Conservation (phyloP, 179 eudicot genomes). For the Beta lomatogona region DNA sequence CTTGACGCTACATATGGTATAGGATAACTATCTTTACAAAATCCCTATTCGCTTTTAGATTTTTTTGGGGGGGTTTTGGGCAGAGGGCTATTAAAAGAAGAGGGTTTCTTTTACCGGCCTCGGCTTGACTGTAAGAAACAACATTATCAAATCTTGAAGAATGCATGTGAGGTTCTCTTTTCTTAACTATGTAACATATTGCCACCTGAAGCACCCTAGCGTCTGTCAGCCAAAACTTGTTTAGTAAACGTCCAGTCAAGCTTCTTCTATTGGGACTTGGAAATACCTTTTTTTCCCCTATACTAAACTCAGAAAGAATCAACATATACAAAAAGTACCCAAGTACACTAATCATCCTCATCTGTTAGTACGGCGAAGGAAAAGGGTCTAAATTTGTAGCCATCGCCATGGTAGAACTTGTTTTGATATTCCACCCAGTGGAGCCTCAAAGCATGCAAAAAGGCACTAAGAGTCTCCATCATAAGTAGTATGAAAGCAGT, state of each 20-base stretch:
- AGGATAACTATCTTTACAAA: conserved; percentile 22
- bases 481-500: conserved; percentile 86
- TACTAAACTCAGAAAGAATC: conserved; percentile 31
- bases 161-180: conserved; percentile 21
- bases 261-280: conserved; percentile 17
- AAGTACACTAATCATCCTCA: conserved; percentile 60
- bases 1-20: conserved; percentile 18
- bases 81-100: neutral
- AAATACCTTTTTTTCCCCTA: conserved; percentile 17
- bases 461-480: conserved; percentile 97
- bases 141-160: conserved; percentile 27
- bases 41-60: conserved; percentile 20
- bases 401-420: conserved; percentile 90
- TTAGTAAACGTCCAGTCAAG: conserved; percentile 10
- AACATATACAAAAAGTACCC: conserved; percentile 22
- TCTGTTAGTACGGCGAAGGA: conserved; percentile 73
- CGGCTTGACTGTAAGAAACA: conserved; percentile 8
- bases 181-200: conserved; percentile 23
- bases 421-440: conserved; percentile 96
- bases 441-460: conserved; percentile 94
- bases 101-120: neutral
- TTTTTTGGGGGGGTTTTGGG: neutral
- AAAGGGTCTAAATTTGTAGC: conserved; percentile 89
- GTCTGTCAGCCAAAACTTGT: conserved; percentile 24
- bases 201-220: conserved; percentile 6